Conservation (phyloP, 78 protist species). For the Dictyostelium capitatum region DNA sequence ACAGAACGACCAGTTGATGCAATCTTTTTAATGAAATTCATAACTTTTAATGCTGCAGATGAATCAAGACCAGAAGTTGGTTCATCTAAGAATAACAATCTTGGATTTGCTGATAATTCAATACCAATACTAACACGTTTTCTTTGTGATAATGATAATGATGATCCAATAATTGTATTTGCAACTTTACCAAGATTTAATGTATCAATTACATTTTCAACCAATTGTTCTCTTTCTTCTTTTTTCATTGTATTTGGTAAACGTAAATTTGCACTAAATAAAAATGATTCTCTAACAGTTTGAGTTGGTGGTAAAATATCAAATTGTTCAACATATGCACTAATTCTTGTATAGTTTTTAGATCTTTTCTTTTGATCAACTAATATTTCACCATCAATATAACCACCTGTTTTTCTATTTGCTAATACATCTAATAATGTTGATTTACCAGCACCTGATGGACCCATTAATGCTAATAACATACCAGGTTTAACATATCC, state of each 20-base stretch:
- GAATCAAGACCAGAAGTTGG: conserved; percentile 83
- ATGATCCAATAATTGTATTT: conserved; percentile 44
- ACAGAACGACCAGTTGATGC: conserved; percentile 57
- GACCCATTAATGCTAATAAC: conserved; percentile 87
- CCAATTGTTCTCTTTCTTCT: conserved; percentile 32
- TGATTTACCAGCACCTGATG: conserved; percentile 90
- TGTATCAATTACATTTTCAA: conserved; percentile 34
- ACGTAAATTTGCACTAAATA: conserved; percentile 58
- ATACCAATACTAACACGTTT: conserved; percentile 82
- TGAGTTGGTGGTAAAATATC: conserved; percentile 49
- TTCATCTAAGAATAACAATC: conserved; percentile 80
- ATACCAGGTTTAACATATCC: conserved; percentile 87
- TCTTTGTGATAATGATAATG: conserved; percentile 81
- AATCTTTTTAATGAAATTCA: conserved; percentile 65
- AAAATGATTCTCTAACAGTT: conserved; percentile 51
- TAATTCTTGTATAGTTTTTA: conserved; percentile 39
- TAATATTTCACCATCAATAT: conserved; percentile 63
- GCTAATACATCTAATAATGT: conserved; percentile 87
- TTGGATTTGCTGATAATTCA: conserved; percentile 84
- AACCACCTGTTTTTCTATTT: conserved; percentile 76
- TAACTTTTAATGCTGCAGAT: conserved; percentile 64
- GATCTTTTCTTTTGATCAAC: conserved; percentile 35
- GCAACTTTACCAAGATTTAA: conserved; percentile 50
- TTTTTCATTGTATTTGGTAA: neutral
- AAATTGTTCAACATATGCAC: conserved; percentile 68